phyloP scores from a whole-genome alignment of 495 filamentous ascomycete genomes.

The Penicillium paradoxum region DNA sequence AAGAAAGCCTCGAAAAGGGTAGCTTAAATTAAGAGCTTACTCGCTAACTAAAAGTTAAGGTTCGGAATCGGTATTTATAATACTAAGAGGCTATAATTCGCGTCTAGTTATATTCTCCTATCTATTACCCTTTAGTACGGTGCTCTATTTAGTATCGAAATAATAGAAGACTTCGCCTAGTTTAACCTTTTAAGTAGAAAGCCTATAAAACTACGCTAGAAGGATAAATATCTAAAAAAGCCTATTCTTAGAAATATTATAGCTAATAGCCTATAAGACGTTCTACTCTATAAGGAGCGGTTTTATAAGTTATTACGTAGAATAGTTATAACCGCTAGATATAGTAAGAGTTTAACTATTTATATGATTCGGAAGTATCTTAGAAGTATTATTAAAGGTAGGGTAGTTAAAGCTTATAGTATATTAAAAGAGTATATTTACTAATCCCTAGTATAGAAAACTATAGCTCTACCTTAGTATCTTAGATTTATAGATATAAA shows the following conservation, averaged over 20 bases:
- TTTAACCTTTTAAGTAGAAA: slow-evolving; percentile 10
- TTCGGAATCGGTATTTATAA: slow-evolving; percentile 21
- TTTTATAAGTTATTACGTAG: slow-evolving; percentile 12
- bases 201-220: background rate
- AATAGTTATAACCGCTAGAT: slow-evolving; percentile 12
- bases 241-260: slow-evolving; percentile 21
- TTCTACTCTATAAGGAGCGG: slow-evolving; percentile 7
- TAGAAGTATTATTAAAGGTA: slow-evolving; percentile 14
- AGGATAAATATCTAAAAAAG: slow-evolving; percentile 15
- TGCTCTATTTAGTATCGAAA: slow-evolving; percentile 17
- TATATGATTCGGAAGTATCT: slow-evolving; percentile 15
- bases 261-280: slow-evolving; percentile 16
- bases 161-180: slow-evolving; percentile 12
- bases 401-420: slow-evolving; percentile 24
- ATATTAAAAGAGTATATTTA: background rate
- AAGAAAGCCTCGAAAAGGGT: background rate
- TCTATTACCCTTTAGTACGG: slow-evolving; percentile 11
- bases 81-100: slow-evolving; percentile 17
- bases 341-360: slow-evolving; percentile 6
- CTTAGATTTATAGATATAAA: slow-evolving; percentile 22
- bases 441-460: slow-evolving; percentile 12
- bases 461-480: slow-evolving; percentile 16
- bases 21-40: background rate
- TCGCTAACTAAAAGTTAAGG: slow-evolving; percentile 3
- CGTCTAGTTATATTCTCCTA: slow-evolving; percentile 12